Evolutionary conservation across 352 stramenopile species (phyloP).

Genomic region (Pythium folliculosum): DNA sequence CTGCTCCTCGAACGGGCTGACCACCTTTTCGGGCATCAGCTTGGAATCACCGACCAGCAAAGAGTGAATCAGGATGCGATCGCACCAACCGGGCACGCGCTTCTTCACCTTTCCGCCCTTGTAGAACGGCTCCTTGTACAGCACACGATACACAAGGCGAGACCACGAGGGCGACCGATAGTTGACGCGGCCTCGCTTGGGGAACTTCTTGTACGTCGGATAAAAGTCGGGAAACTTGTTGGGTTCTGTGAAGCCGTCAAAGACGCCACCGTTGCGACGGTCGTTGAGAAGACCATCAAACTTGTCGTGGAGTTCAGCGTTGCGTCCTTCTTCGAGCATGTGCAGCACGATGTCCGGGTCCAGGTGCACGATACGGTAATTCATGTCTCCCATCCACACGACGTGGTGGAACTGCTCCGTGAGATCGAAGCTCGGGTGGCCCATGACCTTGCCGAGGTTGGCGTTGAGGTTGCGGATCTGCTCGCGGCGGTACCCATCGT

Average conservation of each 20-base stretch:
- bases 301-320: slow-evolving; percentile 80
- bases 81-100: slow-evolving; percentile 84
- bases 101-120: slow-evolving; percentile 90
- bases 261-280: slow-evolving; percentile 65
- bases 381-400: slow-evolving; percentile 90
- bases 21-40: slow-evolving; percentile 74
- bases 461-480: slow-evolving; percentile 84
- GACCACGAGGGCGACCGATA: slow-evolving; percentile 66
- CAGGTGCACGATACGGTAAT: slow-evolving; percentile 82
- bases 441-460: slow-evolving; percentile 78
- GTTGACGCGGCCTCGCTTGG: slow-evolving; percentile 67
- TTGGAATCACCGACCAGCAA: slow-evolving; percentile 80
- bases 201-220: slow-evolving; percentile 90
- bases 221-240: slow-evolving; percentile 88
- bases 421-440: slow-evolving; percentile 77
- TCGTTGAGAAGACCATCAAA: slow-evolving; percentile 86
- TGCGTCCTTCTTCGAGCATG: slow-evolving; percentile 78
- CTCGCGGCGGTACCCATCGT: slow-evolving; percentile 77
- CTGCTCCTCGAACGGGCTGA: slow-evolving; percentile 49
- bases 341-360: slow-evolving; percentile 75
- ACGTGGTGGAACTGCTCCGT: slow-evolving; percentile 90
- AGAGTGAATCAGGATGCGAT: slow-evolving; percentile 86
- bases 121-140: slow-evolving; percentile 90
- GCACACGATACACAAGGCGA: slow-evolving; percentile 69
- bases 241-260: slow-evolving; percentile 82